phyloP scores from a whole-genome alignment of 2,329 filamentous ascomycete genomes.

The Graphilbum fragrans region DNA sequence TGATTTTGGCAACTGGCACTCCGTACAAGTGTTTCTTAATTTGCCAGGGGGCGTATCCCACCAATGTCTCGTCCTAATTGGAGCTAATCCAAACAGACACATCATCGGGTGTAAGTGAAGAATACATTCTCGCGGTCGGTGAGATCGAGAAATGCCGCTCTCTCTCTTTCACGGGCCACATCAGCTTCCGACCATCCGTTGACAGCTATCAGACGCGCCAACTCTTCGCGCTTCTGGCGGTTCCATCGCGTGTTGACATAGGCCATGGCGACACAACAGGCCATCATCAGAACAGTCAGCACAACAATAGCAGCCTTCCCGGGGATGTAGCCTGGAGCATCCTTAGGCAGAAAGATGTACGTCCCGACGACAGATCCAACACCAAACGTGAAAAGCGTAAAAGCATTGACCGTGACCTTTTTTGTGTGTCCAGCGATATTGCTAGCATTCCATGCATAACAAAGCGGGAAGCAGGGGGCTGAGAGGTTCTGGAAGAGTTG shows the following conservation, averaged over 20 bases:
- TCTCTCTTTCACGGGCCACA: conserved; percentile 11
- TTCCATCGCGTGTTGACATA: conserved; percentile 9
- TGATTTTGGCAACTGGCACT: too few species aligned
- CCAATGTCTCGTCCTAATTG: too few species aligned
- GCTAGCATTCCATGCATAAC: conserved; percentile 8
- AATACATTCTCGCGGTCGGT: conserved; percentile 8
- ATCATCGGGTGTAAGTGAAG: conserved; percentile 5
- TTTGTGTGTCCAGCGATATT: conserved; percentile 7
- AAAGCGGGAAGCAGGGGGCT: conserved; percentile 10
- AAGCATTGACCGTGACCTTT: conserved; percentile 7
- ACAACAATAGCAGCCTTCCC: conserved; percentile 14
- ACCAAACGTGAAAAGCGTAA: conserved; percentile 12
- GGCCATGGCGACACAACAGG: conserved; percentile 7
- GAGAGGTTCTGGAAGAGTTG: conserved; percentile 13
- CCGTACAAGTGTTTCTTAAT: too few species aligned
- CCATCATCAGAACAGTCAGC: conserved; percentile 9
- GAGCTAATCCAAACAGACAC: too few species aligned
- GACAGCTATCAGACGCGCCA: conserved; percentile 6
- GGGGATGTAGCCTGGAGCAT: conserved; percentile 12
- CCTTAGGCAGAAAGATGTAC: conserved; percentile 11
- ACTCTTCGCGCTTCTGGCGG: conserved; percentile 6
- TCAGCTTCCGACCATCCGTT: conserved; percentile 9
- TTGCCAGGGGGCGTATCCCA: too few species aligned
- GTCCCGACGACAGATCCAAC: conserved; percentile 11
- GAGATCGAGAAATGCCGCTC: conserved; percentile 13